phyloP scores from a whole-genome alignment of 768 basidiomycete genomes.

The Auriculariales sp. region DNA sequence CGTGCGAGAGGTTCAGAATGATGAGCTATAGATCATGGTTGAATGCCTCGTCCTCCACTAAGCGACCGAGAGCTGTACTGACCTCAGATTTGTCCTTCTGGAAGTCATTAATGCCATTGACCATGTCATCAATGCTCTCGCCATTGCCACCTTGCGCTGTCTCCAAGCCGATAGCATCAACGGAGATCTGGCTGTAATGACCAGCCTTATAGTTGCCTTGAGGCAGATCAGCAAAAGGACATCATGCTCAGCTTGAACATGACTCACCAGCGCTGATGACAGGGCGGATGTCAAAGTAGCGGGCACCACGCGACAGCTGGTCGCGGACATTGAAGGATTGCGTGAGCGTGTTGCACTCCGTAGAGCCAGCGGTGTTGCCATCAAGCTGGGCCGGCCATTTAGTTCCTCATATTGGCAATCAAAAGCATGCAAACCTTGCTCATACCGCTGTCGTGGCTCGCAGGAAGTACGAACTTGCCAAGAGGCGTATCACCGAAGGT shows the following conservation, averaged over 20 bases:
- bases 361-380: not conserved
- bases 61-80: too few species aligned
- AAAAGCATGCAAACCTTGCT: too few species aligned
- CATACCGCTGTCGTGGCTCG: not conserved
- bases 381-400: too few species aligned
- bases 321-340: not conserved
- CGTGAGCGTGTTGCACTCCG: constrained; percentile 1
- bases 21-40: too few species aligned
- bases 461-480: not conserved
- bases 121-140: constrained; percentile 3
- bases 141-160: constrained; percentile 1
- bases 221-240: too few species aligned
- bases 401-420: too few species aligned
- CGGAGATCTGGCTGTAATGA: constrained; percentile 1
- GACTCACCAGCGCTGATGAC: not conserved
- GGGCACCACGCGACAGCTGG: not conserved
- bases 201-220: not conserved
- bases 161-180: not conserved
- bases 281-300: constrained; percentile 6
- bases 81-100: constrained; percentile 1
- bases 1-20: constrained; percentile 4
- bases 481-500: not conserved
- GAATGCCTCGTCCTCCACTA: too few species aligned
- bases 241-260: too few species aligned
- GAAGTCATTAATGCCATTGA: constrained; percentile 4